Base-by-base conservation (phyloP, 1,284 basidiomycete genomes). In the Ganoderma sinense region DNA sequence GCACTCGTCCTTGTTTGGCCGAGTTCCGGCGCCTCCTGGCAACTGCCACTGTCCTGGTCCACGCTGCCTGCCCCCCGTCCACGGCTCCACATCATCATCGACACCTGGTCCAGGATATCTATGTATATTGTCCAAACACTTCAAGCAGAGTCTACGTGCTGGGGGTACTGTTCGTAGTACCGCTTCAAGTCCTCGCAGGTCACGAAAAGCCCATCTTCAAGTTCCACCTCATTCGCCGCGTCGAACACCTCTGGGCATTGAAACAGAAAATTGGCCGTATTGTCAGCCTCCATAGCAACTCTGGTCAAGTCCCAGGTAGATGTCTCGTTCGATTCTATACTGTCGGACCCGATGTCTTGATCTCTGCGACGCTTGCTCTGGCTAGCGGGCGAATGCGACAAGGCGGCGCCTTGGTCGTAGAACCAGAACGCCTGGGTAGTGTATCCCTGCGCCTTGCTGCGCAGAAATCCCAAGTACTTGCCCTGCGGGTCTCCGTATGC, bases 401-500 rank as follows among this genome's bases (percentile, higher is more conserved):
- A 67, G 7, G 79, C 79, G 8, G 59, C 65, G 51, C 73, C 76
- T 69, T 89, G 88, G 76, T 88, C 83, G 75, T 86, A 89, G 76
- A 85, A 87, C 82, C 83, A 89, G 75, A 81, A 89, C 4, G 86
- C 74, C 71, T 84, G 80, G 45, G 73, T 78, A 71, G 78, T 71
- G 78, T 87, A 88, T 51, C 76, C 74, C 41, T 71, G 69, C 40
- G 78, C 82, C 72, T 85, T 80, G 60, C 82, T 82, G 80, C 87
- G 74, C 41, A 89, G 75, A 75, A 84, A 90, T 20, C 79, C 74
- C 3, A 78, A 78, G 76, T 91, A 91, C 74, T 82, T 86, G 39
- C 87, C 87, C 39, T 78, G 77, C 6, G 86, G 83, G 74, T 90
- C 89, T 20, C 89, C 89, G 75, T 89, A 91, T 0, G 82, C 87